These are phyloP conservation scores for Triticum turgidum DNA, from an alignment of 176 grass and related monocot genomes.

Conservation along the genomic window DNA sequence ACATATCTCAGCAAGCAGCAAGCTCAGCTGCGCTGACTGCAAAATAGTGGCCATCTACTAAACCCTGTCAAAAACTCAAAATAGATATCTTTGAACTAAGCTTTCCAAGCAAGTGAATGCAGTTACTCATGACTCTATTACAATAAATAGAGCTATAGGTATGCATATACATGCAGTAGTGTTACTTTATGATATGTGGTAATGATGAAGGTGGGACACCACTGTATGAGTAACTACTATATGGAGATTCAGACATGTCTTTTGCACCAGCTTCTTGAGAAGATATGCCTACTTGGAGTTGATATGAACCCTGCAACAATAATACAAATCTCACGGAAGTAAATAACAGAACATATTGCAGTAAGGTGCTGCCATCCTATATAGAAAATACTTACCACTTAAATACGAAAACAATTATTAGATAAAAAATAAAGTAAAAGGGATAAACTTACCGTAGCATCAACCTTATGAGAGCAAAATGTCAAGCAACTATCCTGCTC, in stretches of 20 bases:
- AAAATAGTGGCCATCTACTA: background rate
- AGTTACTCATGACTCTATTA: background rate
- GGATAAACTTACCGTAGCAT: constrained; percentile 57
- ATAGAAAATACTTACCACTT: background rate
- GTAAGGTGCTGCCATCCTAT: constrained; percentile 18
- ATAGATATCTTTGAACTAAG: background rate
- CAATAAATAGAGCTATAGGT: background rate
- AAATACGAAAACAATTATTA: background rate
- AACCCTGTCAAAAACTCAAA: background rate
- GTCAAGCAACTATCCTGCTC: constrained; percentile 74
- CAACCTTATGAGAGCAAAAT: constrained; percentile 76
- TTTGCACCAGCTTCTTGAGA: constrained; percentile 78
- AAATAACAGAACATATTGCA: background rate
- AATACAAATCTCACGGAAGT: constrained; percentile 41
- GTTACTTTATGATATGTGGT: constrained; percentile 69
- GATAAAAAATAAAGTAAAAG: constrained; percentile 4
- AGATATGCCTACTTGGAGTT: constrained; percentile 75
- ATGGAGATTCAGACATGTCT: constrained; percentile 61
- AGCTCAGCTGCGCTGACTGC: background rate
- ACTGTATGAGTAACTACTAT: constrained; percentile 75
- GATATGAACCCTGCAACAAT: constrained; percentile 65
- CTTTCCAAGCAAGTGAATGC: constrained; percentile 2
- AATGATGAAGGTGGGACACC: constrained; percentile 79
- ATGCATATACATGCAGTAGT: background rate
- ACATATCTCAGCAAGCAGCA: background rate